Percentiles rank a stretch among this genome's conserved stretches.
Conservation (phyloP, 768 basidiomycete genomes). For the Tephrocybe sp. region DNA sequence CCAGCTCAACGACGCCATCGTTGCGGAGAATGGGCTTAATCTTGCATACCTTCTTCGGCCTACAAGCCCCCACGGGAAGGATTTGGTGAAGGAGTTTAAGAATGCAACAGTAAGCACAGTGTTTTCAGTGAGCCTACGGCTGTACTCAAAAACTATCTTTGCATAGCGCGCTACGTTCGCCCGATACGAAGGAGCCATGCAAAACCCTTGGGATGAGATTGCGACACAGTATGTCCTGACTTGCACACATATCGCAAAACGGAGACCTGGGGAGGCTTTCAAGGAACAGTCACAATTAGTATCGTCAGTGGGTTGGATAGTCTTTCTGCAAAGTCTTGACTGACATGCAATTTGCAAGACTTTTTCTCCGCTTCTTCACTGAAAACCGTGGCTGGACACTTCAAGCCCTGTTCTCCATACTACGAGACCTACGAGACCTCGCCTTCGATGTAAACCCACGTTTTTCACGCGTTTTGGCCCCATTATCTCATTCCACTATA, state of each 20-base stretch:
- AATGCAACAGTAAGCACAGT: conserved; percentile 43
- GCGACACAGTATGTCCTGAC: conserved; percentile 80
- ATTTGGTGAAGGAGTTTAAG: conserved; percentile 68
- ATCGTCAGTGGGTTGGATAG: conserved; percentile 49
- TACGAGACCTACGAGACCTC: conserved; percentile 80
- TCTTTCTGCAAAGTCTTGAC: neutral
- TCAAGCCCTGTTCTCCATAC: conserved; percentile 75
- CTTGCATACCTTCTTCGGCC: conserved; percentile 75
- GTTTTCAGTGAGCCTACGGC: neutral
- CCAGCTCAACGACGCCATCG: conserved; percentile 59
- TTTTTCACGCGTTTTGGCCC: neutral
- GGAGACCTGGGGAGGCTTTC: conserved; percentile 70
- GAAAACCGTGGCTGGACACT: conserved; percentile 86
- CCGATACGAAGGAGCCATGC: conserved; percentile 60
- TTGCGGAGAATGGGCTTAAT: conserved; percentile 62
- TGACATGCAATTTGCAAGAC: conserved; percentile 30
- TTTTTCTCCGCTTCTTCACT: conserved; percentile 78
- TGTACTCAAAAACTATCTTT: neutral
- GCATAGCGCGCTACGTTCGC: conserved; percentile 35
- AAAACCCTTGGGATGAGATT: conserved; percentile 83
- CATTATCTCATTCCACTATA: conserved; percentile 20
- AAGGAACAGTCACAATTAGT: conserved; percentile 76
- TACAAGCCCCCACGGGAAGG: conserved; percentile 74
- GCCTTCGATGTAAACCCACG: conserved; percentile 67
- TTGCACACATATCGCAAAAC: conserved; percentile 66